Evolutionary conservation across 2,329 filamentous ascomycete species (phyloP), one percentile per base, ranked within the genome.

Genomic region (Talaromyces amestolkiae): DNA sequence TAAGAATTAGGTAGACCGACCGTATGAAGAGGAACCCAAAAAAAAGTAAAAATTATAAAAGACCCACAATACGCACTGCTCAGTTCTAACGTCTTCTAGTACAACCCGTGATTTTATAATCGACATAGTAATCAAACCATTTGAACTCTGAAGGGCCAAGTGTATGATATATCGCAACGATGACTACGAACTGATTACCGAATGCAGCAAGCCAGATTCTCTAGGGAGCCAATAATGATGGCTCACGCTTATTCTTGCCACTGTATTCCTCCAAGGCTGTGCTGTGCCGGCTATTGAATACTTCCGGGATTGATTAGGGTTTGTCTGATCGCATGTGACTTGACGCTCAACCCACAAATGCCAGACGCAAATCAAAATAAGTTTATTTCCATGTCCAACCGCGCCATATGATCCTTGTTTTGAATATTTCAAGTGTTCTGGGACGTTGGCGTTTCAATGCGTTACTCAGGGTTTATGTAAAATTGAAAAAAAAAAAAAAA

Each of bases 191-290:
- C 9, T n/a, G 31, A 31, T 37, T 6, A 19, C 5, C 43, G 19
- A 47, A 11, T 47, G 22, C 9, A 3, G 43, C 2, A 22, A 47
- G 15, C 6, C 3, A 51, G 47, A n/a, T 10, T 9, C 45, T 27
- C 22, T 19, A 51, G 15, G 17, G 19, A 39, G 13, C 13, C 15
- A 39, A 9, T 22, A 47, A 22, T 22, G 11, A 47, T 15, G 31
- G 10, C n/a, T 22, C 49, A 56, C 53, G 53, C 53, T 22, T 56
- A 39, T 56, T 56, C n/a, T 56, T 39, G 53, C 53, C 33, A 31
- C 24, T 51, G 33, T n/a, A 8, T 47, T 13, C 19, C 45, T 13
- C 10, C 5, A 2, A 22, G n/a, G 13, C n/a, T 15, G 22, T 47
- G 19, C 45, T 2, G 47, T 56, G 33, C 53, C 53, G 33, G 17